phyloP scores from a whole-genome alignment of 352 stramenopile species.

The Thalassiosira livingstoniorum region DNA sequence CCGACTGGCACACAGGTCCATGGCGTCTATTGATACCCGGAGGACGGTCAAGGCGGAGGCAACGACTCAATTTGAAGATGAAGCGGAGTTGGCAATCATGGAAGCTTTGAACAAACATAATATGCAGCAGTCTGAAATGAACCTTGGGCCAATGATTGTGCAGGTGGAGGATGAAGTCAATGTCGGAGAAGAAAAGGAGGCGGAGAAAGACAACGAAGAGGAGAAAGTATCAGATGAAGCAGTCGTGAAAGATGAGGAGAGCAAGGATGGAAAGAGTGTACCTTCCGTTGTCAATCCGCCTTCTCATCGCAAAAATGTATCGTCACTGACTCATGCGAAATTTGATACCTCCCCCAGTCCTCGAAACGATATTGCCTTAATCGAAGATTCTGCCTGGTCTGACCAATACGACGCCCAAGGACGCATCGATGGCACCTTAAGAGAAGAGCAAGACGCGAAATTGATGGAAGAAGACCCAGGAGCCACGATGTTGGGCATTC shows the following conservation, averaged over 20 bases:
- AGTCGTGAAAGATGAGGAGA: not conserved
- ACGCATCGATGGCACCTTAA: constrained; percentile 52
- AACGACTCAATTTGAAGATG: constrained; percentile 54
- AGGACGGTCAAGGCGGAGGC: constrained; percentile 15
- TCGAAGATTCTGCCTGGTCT: constrained; percentile 60
- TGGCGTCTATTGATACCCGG: not conserved
- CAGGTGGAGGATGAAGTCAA: not conserved
- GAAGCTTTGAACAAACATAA: constrained; percentile 39
- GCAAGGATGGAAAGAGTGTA: not conserved
- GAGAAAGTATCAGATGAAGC: too few species aligned
- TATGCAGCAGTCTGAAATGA: not conserved
- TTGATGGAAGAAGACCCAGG: constrained; percentile 21
- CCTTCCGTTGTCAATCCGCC: not conserved
- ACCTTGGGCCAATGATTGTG: not conserved
- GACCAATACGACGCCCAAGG: constrained; percentile 51
- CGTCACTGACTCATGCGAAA: not conserved
- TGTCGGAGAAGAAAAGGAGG: too few species aligned
- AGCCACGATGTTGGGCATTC: constrained; percentile 1
- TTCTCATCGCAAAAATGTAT: constrained; percentile 36
- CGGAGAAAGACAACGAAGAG: too few species aligned
- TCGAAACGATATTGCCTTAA: constrained; percentile 5
- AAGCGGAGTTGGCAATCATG: constrained; percentile 59
- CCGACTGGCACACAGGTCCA: not conserved
- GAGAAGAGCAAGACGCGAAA: constrained; percentile 51
- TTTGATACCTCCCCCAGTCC: not conserved